phyloP scores from a whole-genome alignment of 306 rosid species.

The Trifolium subterraneum region DNA sequence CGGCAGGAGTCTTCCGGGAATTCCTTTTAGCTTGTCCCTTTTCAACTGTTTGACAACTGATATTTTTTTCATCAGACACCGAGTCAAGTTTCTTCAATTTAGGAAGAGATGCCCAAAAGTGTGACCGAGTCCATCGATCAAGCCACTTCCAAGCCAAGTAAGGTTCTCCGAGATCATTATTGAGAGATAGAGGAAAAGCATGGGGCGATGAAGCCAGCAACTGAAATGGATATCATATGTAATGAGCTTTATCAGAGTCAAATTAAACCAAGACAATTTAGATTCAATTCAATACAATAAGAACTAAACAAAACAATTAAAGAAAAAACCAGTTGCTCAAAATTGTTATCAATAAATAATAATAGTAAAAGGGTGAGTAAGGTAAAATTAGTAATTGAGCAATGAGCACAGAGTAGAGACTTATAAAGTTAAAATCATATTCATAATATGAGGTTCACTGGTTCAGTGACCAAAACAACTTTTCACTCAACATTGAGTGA shows the following conservation, averaged over 20 bases:
- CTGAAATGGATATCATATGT: constrained; percentile 42
- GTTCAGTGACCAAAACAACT: constrained; percentile 10
- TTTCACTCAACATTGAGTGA: not conserved
- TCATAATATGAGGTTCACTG: not conserved
- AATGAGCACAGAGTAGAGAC: not conserved
- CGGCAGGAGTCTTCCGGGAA: constrained; percentile 42
- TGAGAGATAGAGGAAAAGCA: constrained; percentile 48
- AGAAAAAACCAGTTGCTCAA: constrained; percentile 11
- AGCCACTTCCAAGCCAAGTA: constrained; percentile 55
- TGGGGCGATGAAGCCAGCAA: constrained; percentile 56
- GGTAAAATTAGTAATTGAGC: constrained; percentile 2
- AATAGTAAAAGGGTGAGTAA: not conserved
- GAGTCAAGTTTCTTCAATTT: constrained; percentile 33
- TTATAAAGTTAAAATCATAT: not conserved
- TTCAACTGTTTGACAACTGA: constrained; percentile 41
- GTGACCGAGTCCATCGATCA: constrained; percentile 58
- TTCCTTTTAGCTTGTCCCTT: constrained; percentile 50
- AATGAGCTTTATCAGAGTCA: constrained; percentile 31
- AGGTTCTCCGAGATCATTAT: constrained; percentile 46
- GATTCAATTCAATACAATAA: constrained; percentile 31
- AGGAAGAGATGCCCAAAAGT: constrained; percentile 57
- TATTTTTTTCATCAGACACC: constrained; percentile 40
- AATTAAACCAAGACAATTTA: constrained; percentile 9
- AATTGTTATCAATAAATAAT: constrained; percentile 27
- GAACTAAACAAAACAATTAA: constrained; percentile 3